Evolutionary conservation across 352 stramenopile genomes (phyloP).

Genomic region (Pythium periplocum): DNA sequence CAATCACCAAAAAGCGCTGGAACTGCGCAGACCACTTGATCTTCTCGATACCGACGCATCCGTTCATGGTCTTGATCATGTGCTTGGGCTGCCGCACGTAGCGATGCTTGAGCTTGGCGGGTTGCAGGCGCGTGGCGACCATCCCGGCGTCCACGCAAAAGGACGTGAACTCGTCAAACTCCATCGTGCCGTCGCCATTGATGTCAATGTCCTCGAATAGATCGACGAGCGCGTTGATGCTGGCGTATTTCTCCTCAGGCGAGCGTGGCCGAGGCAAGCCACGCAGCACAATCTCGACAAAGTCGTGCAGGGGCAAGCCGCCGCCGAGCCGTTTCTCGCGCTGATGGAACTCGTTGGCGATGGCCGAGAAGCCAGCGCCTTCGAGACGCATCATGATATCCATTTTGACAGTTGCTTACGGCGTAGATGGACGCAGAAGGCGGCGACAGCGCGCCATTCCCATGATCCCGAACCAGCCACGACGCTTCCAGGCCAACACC

Average conservation of each 20-base stretch:
- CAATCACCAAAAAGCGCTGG: slow-evolving; percentile 52
- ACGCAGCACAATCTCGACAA: slow-evolving; percentile 75
- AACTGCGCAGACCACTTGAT: slow-evolving; percentile 69
- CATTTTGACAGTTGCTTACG: slow-evolving; percentile 25
- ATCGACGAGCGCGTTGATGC: slow-evolving; percentile 59
- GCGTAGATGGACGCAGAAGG: no score
- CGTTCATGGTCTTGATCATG: slow-evolving; percentile 52
- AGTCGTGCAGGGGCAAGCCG: slow-evolving; percentile 62
- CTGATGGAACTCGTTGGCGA: slow-evolving; percentile 71
- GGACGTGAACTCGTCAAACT: slow-evolving; percentile 85
- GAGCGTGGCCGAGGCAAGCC: slow-evolving; percentile 40
- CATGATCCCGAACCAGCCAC: no score
- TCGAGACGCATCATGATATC: slow-evolving; percentile 83
- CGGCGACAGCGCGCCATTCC: no score
- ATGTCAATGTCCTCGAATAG: slow-evolving; percentile 87
- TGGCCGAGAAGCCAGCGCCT: slow-evolving; percentile 63
- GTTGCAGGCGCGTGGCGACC: slow-evolving; percentile 50
- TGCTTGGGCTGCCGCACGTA: slow-evolving; percentile 58
- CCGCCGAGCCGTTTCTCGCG: slow-evolving; percentile 51
- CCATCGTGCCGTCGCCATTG: slow-evolving; percentile 80
- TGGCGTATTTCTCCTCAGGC: slow-evolving; percentile 40
- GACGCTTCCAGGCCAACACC: no score
- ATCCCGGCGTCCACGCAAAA: slow-evolving; percentile 86
- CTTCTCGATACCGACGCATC: slow-evolving; percentile 49
- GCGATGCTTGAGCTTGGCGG: slow-evolving; percentile 52